Percentiles rank a stretch among this genome's conserved stretches.
Conservation (phyloP, 306 rosid genomes). For the peach (Prunus persica) region Prunus_persica_NCBIv2 NC_034012.1:16072001-16072500, state of each 20-base stretch:
- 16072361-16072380: background rate
- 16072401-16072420: background rate
- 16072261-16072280: background rate
- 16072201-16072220: background rate
- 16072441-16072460: background rate
- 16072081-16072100: conserved; percentile 11
- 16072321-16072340: background rate
- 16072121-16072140: conserved; percentile 12
- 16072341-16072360: background rate
- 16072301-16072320: background rate
- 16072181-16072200: background rate
- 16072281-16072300: background rate
- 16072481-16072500: background rate
- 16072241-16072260: background rate
- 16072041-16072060: background rate
- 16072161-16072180: conserved; percentile 28
- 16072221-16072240: background rate
- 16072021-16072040: background rate
- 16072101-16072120: conserved; percentile 43
- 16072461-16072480: background rate
- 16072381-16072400: background rate
- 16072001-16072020: background rate
- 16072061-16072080: conserved; percentile 9
- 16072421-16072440: background rate
- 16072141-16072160: conserved; percentile 40